These are phyloP conservation scores for Styphnolobium japonicum DNA, from an alignment of 306 rosid species.

Conservation along the genomic window DNA sequence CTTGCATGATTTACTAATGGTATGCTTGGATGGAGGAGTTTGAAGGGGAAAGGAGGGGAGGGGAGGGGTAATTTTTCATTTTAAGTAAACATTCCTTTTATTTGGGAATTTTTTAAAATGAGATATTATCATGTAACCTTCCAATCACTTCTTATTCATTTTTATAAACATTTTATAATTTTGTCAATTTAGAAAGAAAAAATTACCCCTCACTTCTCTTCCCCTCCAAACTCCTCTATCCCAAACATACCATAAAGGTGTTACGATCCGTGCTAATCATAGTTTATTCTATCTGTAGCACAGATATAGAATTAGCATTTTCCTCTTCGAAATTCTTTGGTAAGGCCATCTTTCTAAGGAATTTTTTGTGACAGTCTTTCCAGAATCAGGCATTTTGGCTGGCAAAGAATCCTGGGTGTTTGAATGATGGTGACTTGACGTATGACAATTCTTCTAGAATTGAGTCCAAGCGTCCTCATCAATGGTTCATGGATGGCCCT, in stretches of 20 bases:
- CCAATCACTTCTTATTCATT: too few species aligned
- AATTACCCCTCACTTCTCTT: too few species aligned
- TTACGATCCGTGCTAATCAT: conserved; percentile 9
- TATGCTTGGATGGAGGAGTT: neutral
- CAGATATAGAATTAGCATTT: conserved; percentile 3
- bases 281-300: neutral
- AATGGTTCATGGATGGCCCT: conserved; percentile 65
- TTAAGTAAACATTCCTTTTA: neutral
- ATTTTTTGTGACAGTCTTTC: conserved; percentile 40
- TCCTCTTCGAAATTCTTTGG: conserved; percentile 6
- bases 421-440: conserved; percentile 54
- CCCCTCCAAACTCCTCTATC: too few species aligned
- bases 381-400: conserved; percentile 66
- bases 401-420: conserved; percentile 50
- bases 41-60: too few species aligned
- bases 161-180: too few species aligned
- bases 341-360: conserved; percentile 15
- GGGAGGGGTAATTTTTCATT: too few species aligned
- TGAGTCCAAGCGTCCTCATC: conserved; percentile 76
- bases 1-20: neutral
- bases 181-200: too few species aligned
- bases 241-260: too few species aligned
- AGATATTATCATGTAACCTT: too few species aligned
- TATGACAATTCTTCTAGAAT: conserved; percentile 49
- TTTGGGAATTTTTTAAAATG: too few species aligned